Evolutionary conservation across 1,284 basidiomycete species (phyloP), one percentile per base, ranked within the genome.

Genomic region (Tylopilus orsonianus): DNA sequence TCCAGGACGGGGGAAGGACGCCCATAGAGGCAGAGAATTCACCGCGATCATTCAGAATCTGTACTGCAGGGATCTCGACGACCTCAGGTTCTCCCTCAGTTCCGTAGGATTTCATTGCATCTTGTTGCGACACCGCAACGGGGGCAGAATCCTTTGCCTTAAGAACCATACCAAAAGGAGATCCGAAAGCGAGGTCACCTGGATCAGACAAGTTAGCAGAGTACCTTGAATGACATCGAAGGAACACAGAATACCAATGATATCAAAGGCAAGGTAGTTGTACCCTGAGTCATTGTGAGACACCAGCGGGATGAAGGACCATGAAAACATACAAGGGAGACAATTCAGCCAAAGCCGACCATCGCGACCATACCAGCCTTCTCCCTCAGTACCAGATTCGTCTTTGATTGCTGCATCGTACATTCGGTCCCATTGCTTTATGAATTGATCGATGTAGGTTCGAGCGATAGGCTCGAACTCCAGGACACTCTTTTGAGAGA

Each of bases 1-100:
- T 79, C 74, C 84, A 80, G 72, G 76, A 82, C 0, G 80, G 74
- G 0, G 92, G 89, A 16, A 94, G 73, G 10, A 83, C 81, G 32
- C 93, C 93, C 73, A 94, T 83, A 0, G 90, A 84, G 39, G 90
- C 89, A 3, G 87, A 87, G 67, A 79, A 94, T 64, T 94, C 92
- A 47, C 93, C 93, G 19, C 93, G 87, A 50, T 87, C 87, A 67
- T 96, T 95, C 47, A 97, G 78, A 55, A 95, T 92, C 62, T 87
- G 72, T 38, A 95, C 84, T 10, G 91, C 93, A 2, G 90, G 87
- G 45, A 93, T 83, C 60, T 85, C 73, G 27, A 77, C 64, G 38
- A 80, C 75, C 48, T 81, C 75, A 32, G 62, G 67, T 16, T 68
- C 62, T 32, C 63, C 59, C 13, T 75, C 69, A 22, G 71, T 69